Evolutionary conservation across 495 filamentous ascomycete species (phyloP), one percentile per base, ranked within the genome.

Genomic region (Neurospora cerealis): DNA sequence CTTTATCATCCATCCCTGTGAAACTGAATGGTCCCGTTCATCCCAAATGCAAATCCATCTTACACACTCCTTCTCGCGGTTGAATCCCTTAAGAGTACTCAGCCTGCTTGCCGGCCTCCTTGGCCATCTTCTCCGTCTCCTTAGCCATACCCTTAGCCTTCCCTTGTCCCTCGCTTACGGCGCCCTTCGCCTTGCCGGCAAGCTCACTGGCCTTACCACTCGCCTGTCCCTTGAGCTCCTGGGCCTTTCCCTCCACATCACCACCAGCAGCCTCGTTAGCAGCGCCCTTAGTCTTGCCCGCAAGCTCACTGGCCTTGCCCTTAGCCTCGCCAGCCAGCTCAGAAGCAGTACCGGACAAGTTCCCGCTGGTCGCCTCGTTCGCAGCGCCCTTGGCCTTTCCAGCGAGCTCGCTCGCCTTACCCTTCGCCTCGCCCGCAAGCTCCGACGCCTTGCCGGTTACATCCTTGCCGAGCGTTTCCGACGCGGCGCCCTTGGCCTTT

Each of bases 321-420:
- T 86, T 84, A 8, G 77, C 78, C 72, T 84, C 77, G 15, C 73
- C 34, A 2, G 77, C 73, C 71, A 79, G 78, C 73, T 76, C 81
- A 66, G 77, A 76, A 19, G 77, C 77, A 69, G 82, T 72, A 28
- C 83, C 81, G 1, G 77, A 72, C 15, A 78, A 74, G 70, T 84
- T 75, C 70, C 83, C 75, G 48, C 84, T 81, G 15, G 77, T 69
- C 15, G 78, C 75, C 72, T 82, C 76, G 34, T 70, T n/a, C 2
- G 75, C 74, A 69, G 78, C 76, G 69, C 78, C 81, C 75, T 79
- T 76, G 15, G 78, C 79, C 71, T 83, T 73, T 40, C 84, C 80
- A 0, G 79, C 73, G 2, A 80, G 70, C 72, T 83, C 79, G 17
- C 69, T 34, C 13, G 78, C 76, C 74, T 81, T 79, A 72, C 79